These are phyloP conservation scores for Aspergillus ellipticus DNA, from an alignment of 495 filamentous ascomycete genomes.

Conservation along the genomic window DNA sequence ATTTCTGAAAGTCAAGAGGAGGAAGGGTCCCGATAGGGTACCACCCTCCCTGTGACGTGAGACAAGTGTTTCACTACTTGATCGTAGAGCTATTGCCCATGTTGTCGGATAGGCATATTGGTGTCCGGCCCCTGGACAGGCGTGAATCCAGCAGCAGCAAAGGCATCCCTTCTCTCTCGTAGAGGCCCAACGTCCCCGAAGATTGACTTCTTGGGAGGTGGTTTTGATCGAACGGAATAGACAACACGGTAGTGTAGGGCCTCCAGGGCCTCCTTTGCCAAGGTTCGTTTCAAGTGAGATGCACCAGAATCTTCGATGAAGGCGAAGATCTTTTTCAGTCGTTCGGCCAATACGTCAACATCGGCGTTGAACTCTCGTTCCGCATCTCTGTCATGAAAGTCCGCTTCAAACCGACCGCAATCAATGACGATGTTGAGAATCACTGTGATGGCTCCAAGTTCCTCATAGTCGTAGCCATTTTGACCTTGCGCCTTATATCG, in stretches of 20 bases:
- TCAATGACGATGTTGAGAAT: conserved; percentile 75
- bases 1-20: too few species aligned
- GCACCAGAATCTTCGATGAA: conserved; percentile 73
- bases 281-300: conserved; percentile 63
- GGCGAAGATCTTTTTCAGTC: conserved; percentile 63
- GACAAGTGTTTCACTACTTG: not conserved
- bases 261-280: conserved; percentile 71
- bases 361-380: conserved; percentile 60
- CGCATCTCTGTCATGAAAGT: conserved; percentile 27
- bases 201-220: conserved; percentile 52
- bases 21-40: too few species aligned
- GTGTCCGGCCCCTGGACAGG: conserved; percentile 3
- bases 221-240: conserved; percentile 65
- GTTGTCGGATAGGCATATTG: conserved; percentile 6
- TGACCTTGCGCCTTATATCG: conserved; percentile 21
- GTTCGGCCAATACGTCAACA: conserved; percentile 61
- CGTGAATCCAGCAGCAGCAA: not conserved
- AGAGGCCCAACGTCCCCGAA: conserved; percentile 42
- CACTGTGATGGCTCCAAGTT: conserved; percentile 57
- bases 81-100: not conserved
- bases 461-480: conserved; percentile 60
- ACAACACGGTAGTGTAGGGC: conserved; percentile 65
- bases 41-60: too few species aligned
- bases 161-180: not conserved
- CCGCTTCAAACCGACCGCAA: conserved; percentile 44